Evolutionary conservation across 73 alveolate species (phyloP), one percentile per base, ranked within the genome.

Genomic region (Uronychia setigera): DNA sequence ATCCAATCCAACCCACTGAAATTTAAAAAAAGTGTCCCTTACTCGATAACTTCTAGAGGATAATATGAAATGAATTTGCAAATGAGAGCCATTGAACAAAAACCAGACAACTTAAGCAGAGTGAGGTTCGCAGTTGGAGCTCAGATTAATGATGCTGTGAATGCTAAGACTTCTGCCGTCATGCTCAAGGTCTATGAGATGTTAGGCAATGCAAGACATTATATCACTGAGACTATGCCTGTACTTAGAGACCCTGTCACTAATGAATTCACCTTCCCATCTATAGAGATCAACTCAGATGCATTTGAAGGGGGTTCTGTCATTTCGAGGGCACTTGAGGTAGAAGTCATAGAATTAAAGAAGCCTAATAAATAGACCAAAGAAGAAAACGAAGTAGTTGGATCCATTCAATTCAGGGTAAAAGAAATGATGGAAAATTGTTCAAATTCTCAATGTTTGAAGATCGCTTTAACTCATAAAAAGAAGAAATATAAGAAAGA

Each of bases 261-360:
- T 26, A 25, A 67, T 14, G 79, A 28, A 26, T 25, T 25, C 83
- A 76, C 35, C 28, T 88, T 88, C 80, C 91, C 85, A 35, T 59
- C 74, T 9, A 75, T 82, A 1, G 81, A 88, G 77, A 59, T 84
- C n/a, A 88, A 87, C 31, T 58, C 94, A 0, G 94, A 88, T 58
- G 74, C 35, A 0, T 77, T 88, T 32, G 94, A 88, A 29, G 94
- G 78, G 9, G 91, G 85, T 25, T 31, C 89, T 32, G 83, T 83
- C 14, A 31, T 76, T 0, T 58, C 85, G 26, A 75, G 79, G 83
- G 83, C 76, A 29, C 27, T 88, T 33, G 91, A 77, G 35, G 32
- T 88, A 32, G 81, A 78, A 32, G 86, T 78, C 1, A 85, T 35
- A 32, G 88, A 88, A 74, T 19, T 82, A 0, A 81, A 80, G 9